A percentile compares a stretch with the other conserved stretches of the same genome.
Conservation (phyloP, 345 rosid genomes). For the Carallia brachiata region DNA sequence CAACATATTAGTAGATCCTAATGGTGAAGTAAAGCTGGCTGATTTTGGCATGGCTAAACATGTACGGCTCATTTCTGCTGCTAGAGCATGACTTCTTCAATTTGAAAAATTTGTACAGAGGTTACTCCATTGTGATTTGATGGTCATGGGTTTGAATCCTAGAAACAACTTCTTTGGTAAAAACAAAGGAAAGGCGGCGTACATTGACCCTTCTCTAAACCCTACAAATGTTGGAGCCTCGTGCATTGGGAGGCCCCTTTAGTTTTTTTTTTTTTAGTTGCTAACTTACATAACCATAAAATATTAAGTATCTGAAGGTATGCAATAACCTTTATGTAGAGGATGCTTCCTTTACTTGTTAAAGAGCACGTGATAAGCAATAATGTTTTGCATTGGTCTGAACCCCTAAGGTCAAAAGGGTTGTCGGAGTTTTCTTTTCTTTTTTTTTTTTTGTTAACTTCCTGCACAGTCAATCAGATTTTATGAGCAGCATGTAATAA, state of each 20-base stretch:
- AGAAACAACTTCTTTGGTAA: too few relatives aligned
- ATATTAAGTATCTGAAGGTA: too few relatives aligned
- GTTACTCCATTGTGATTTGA: too few relatives aligned
- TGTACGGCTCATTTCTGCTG: conserved; percentile 42
- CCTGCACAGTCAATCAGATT: not conserved
- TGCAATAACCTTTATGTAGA: too few relatives aligned
- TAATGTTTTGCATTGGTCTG: too few relatives aligned
- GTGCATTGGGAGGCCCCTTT: too few relatives aligned
- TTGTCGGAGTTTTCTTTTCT: not conserved
- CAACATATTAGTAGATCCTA: conserved; percentile 90
- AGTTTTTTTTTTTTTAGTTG: not conserved
- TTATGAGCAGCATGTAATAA: not conserved
- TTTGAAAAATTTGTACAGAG: not conserved
- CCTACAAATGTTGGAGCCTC: too few relatives aligned
- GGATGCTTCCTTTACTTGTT: too few relatives aligned
- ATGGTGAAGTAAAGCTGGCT: conserved; percentile 89
- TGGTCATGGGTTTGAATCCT: too few relatives aligned
- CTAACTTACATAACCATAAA: not conserved
- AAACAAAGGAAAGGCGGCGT: too few relatives aligned
- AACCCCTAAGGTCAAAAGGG: not conserved
- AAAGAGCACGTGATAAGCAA: too few relatives aligned
- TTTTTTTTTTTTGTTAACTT: not conserved
- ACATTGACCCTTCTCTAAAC: too few relatives aligned
- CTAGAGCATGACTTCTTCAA: conserved; percentile 3
- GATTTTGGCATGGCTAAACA: conserved; percentile 99